phyloP scores from a whole-genome alignment of 2,329 filamentous ascomycete species.

The Fusarium chlamydosporum region DNA sequence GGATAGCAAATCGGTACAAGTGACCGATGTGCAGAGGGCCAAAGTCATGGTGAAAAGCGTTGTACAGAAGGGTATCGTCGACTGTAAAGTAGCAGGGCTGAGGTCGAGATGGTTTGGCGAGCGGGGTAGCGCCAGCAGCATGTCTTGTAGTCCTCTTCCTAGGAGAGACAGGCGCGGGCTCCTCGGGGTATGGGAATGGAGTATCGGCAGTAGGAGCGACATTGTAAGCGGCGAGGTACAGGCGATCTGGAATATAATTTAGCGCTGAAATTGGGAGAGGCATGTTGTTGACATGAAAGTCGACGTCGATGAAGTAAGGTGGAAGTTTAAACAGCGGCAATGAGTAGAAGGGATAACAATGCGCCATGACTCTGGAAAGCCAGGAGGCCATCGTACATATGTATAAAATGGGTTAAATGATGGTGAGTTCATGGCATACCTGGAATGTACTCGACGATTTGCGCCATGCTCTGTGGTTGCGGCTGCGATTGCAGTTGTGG shows the following conservation, averaged over 20 bases:
- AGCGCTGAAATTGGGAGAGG: constrained; percentile 43
- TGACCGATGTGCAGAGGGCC: constrained; percentile 97
- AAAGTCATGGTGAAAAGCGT: constrained; percentile 98
- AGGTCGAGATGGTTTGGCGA: constrained; percentile 52
- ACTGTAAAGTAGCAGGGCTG: constrained; percentile 95
- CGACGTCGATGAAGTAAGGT: constrained; percentile 26
- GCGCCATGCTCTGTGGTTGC: constrained; percentile 75
- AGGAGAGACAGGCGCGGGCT: constrained; percentile 61
- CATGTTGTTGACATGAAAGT: constrained; percentile 25
- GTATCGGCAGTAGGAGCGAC: constrained; percentile 80
- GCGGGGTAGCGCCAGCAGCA: constrained; percentile 62
- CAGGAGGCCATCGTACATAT: constrained; percentile 28
- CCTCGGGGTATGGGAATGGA: constrained; percentile 88
- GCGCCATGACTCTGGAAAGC: constrained; percentile 49
- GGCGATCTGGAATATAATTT: constrained; percentile 75
- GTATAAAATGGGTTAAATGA: constrained; percentile 14
- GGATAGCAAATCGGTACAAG: constrained; percentile 94
- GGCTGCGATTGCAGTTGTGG: constrained; percentile 11
- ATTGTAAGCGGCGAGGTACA: constrained; percentile 95
- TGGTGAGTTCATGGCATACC: constrained; percentile 68
- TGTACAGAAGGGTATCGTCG: constrained; percentile 93
- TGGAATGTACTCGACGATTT: constrained; percentile 96
- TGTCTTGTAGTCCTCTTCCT: constrained; percentile 67
- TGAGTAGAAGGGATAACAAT: constrained; percentile 50
- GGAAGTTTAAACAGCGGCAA: constrained; percentile 25